Conservation (phyloP, 2,329 filamentous ascomycete species). For the Fusarium nygamai region DNA sequence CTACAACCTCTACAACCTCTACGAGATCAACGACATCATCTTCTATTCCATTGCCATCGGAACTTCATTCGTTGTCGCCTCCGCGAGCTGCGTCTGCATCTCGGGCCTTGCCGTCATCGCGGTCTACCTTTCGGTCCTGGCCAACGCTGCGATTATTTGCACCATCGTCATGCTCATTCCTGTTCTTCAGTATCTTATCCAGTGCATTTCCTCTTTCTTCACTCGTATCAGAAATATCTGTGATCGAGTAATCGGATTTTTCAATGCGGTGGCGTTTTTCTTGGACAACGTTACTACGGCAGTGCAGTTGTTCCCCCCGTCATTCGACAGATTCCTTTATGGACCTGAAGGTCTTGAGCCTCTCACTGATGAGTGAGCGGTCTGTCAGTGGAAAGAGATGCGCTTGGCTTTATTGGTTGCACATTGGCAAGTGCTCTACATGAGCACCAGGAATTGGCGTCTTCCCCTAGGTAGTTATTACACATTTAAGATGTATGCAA, state of each 20-base stretch:
- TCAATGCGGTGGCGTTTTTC: not conserved
- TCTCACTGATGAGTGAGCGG: rapidly evolving
- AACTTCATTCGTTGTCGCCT: not conserved
- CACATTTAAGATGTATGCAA: rapidly evolving
- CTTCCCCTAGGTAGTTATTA: rapidly evolving
- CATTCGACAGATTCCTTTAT: not conserved
- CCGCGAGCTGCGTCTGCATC: not conserved
- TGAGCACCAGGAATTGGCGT: rapidly evolving
- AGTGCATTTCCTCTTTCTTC: not conserved
- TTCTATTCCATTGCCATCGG: not conserved
- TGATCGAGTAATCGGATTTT: not conserved
- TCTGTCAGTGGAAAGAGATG: rapidly evolving
- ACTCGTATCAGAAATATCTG: not conserved
- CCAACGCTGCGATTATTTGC: not conserved
- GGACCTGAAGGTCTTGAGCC: not conserved
- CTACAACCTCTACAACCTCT: no score
- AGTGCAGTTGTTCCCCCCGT: not conserved
- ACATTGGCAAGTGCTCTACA: rapidly evolving
- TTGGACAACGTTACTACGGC: not conserved
- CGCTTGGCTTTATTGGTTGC: rapidly evolving
- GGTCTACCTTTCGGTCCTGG: not conserved
- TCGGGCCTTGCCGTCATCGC: not conserved
- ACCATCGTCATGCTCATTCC: not conserved
- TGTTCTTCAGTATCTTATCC: not conserved
- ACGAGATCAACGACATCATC: not conserved